A percentile compares a stretch with the other conserved stretches of the same genome.
These are phyloP conservation scores for Botrytis byssoidea DNA, from an alignment of 2,329 filamentous ascomycete genomes.

Conservation along the genomic window DNA sequence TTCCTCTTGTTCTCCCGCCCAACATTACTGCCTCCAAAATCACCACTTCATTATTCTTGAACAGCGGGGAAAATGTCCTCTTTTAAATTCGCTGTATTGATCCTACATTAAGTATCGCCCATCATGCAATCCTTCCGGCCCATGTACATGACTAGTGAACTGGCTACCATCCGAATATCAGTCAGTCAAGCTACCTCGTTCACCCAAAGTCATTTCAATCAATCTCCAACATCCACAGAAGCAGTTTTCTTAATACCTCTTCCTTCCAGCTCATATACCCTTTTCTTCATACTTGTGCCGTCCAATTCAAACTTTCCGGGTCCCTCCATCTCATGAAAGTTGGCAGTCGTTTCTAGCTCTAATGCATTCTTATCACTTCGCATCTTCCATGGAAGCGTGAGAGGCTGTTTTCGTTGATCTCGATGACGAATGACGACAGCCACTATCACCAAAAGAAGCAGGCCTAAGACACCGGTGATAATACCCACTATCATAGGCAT, in stretches of 20 bases:
- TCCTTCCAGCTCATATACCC: slow-evolving; percentile 7
- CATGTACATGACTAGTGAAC: background rate
- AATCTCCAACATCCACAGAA: background rate
- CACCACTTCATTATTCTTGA: background rate
- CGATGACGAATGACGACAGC: background rate
- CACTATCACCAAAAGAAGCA: background rate
- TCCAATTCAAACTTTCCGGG: slow-evolving; percentile 16
- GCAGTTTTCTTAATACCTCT: background rate
- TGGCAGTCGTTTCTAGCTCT: slow-evolving; percentile 8
- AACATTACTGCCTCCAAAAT: background rate
- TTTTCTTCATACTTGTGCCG: background rate
- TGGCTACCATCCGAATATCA: background rate
- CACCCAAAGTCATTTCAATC: background rate
- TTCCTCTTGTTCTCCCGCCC: background rate
- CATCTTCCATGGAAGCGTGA: background rate
- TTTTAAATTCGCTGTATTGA: background rate
- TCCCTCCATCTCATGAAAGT: slow-evolving; percentile 14
- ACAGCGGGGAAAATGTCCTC: background rate
- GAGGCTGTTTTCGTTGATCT: background rate
- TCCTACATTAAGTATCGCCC: background rate
- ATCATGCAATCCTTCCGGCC: background rate
- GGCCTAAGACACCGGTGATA: background rate
- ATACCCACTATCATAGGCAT: slow-evolving; percentile 8
- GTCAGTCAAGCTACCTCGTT: background rate
- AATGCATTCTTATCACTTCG: background rate